Evolutionary conservation across 2,329 filamentous ascomycete species (phyloP).

Genomic region (Monilinia aucupariae): DNA sequence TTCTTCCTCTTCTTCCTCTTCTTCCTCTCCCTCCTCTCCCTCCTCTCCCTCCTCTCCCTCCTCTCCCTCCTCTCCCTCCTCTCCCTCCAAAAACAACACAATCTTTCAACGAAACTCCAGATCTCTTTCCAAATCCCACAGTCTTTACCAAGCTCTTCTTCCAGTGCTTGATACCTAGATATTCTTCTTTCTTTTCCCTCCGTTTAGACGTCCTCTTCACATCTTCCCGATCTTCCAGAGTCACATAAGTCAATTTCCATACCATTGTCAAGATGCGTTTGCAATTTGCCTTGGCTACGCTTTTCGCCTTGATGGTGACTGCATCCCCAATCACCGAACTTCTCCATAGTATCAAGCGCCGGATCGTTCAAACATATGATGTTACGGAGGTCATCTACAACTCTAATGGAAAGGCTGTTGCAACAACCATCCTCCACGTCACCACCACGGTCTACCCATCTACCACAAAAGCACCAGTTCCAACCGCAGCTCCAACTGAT

Average conservation of each 20-base stretch:
- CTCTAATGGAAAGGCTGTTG: conserved; percentile 8
- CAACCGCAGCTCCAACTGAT: conserved; percentile 15
- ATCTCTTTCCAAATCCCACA: not conserved
- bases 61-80: not conserved
- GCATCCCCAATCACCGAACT: conserved; percentile 13
- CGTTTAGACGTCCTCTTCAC: not conserved
- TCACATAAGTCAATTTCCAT: not conserved
- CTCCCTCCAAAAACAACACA: not conserved
- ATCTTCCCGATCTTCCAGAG: conserved; percentile 4
- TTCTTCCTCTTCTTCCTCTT: no score
- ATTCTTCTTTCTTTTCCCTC: not conserved
- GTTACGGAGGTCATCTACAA: conserved; percentile 14
- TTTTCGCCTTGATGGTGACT: conserved; percentile 11
- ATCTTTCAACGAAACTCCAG: not conserved
- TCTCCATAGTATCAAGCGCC: conserved; percentile 1
- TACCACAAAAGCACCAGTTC: conserved; percentile 13
- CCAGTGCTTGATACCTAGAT: conserved; percentile 11
- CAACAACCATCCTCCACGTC: conserved; percentile 10
- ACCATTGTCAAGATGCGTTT: conserved; percentile 12
- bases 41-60: not conserved
- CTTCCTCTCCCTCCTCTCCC: no score
- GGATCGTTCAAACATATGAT: conserved; percentile 14
- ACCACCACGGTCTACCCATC: conserved; percentile 17
- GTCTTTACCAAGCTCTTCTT: conserved; percentile 13
- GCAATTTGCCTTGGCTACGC: conserved; percentile 7